Evolutionary conservation across 805 yeast genomes (phyloP).

Genomic region (Yamadazyma takamatsuzukensis): DNA sequence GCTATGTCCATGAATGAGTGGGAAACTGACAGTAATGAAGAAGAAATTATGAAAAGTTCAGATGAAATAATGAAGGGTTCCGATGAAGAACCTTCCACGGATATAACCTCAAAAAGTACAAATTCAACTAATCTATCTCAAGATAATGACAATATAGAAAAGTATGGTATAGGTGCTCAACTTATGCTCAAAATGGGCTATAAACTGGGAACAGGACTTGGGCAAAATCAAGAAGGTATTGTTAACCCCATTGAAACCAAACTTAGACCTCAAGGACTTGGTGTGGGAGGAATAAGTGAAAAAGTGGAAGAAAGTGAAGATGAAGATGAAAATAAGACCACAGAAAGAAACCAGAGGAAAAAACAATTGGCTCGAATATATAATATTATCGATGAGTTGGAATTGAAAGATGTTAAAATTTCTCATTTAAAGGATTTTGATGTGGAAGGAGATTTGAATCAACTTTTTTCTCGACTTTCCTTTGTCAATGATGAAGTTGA

Average conservation of each 20-base stretch:
- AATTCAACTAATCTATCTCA: too few species aligned
- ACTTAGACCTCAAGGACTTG: slow-evolving; percentile 62
- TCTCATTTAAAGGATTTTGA: slow-evolving; percentile 33
- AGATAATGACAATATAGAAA: too few species aligned
- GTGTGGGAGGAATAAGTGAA: slow-evolving; percentile 64
- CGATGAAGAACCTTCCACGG: too few species aligned
- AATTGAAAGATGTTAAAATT: slow-evolving; percentile 28
- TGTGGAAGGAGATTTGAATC: slow-evolving; percentile 5
- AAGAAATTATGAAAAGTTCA: too few species aligned
- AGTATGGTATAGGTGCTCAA: slow-evolving; percentile 83
- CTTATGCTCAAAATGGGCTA: slow-evolving; percentile 85
- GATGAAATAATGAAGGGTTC: too few species aligned
- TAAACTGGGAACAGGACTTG: slow-evolving; percentile 80
- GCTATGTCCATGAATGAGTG: too few species aligned
- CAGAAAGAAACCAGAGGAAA: slow-evolving; percentile 1
- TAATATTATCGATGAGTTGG: slow-evolving; percentile 34
- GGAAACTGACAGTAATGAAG: too few species aligned
- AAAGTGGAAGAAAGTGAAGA: slow-evolving; percentile 20
- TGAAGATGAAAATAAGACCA: slow-evolving; percentile 5
- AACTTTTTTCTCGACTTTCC: slow-evolving; percentile 13
- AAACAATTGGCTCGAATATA: slow-evolving; percentile 17
- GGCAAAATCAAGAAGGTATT: slow-evolving; percentile 68
- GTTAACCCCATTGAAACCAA: slow-evolving; percentile 74
- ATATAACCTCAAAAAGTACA: too few species aligned
- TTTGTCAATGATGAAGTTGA: slow-evolving; percentile 14